Base-by-base conservation (phyloP, 306 rosid genomes). In the Glycine tomentella region DNA sequence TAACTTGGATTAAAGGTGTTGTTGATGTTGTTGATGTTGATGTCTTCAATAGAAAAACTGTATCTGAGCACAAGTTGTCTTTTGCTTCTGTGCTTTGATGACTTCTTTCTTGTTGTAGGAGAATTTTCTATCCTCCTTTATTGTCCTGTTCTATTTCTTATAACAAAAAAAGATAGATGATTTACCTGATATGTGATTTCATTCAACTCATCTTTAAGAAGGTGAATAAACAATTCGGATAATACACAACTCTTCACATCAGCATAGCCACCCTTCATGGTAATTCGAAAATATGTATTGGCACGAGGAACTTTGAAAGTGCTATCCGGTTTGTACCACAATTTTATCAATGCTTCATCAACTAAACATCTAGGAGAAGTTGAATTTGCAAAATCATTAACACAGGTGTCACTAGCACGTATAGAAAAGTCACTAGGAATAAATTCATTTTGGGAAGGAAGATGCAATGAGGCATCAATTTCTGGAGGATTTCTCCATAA, bases 271-370 rank as follows among this genome's bases (percentile, higher is more conserved):
- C 97, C 96, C 84, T 92, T 95, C 92, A 91, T 84, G 92, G 87
- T 91, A 79, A 95, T 90, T 80, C 90, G 95, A 73, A 95, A 91
- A 86, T 90, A 93, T 51, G 99, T 85, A 87, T 90, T 89, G 78
- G 96, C 99, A 74, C 99, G 97, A 20, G 99, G 99, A 87, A 93
- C 86, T 87, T 85, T 93, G 84, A 95, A 95, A 46, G 91, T 80
- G 53, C 56, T 48, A 72, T 95, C 99, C 58, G 86, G 89, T 89
- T 91, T 93, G 94, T 95, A 89, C 99, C 99, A 95, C 75, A 93
- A 86, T 90, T 91, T 95, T 72, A 95, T 90, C 56, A 90, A 86
- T 69, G 97, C 90, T 76, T 93, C 99, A 87, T 95, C 91, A 75
- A 91, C 81, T 87, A 95, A 86, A 78, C 97, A 90, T 80, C 80